Evolutionary conservation across 495 filamentous ascomycete species (phyloP), one percentile per base, ranked within the genome.

Genomic region (Xylaria acuta): DNA sequence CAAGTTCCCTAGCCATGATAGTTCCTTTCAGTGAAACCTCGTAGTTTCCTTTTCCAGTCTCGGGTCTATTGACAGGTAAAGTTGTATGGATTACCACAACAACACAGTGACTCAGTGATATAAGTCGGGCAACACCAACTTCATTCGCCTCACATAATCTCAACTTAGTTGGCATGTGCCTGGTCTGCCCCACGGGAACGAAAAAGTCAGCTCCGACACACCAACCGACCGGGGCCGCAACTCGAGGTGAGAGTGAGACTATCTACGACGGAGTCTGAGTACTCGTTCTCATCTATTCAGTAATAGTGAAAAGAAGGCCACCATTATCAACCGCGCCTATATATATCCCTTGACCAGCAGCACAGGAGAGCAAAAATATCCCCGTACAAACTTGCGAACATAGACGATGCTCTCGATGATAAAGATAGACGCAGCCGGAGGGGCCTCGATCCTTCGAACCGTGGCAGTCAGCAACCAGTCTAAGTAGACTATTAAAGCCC

Each of bases 381-480:
- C 20, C 49, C 65, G 49, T 41, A 56, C 5, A n/a, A 41, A 54
- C 65, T 56, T 67, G 32, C 65, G 47, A 11, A 20, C 12, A 30
- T 14, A 0, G 34, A 67, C 12, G 12, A 67, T 36, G 5, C 14
- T 27, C 34, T 67, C 65, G n/a, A 56, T 49, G 11, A 54, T 18
- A 32, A 54, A 54, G 5, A 56, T 8, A 41, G 32, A 12, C 22
- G n/a, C 6, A 12, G 34, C 1, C 12, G 49, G 12, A 22, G 65
- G 65, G 4, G 32, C 32, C 14, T 67, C 65, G 34, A 67, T 67
- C 12, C 65, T 67, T 27, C 1, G 36, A 41, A 54, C 6, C 27
- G 20, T 22, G 14, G 0, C 9, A 20, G 43, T 67, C 36, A 67
- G 65, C 22, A 67, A 54, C 1, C 8, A n/a, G n/a, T n/a, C n/a